These are phyloP conservation scores for Arabidopsis suecica DNA, from an alignment of 345 rosid species.

Conservation along the genomic window DNA sequence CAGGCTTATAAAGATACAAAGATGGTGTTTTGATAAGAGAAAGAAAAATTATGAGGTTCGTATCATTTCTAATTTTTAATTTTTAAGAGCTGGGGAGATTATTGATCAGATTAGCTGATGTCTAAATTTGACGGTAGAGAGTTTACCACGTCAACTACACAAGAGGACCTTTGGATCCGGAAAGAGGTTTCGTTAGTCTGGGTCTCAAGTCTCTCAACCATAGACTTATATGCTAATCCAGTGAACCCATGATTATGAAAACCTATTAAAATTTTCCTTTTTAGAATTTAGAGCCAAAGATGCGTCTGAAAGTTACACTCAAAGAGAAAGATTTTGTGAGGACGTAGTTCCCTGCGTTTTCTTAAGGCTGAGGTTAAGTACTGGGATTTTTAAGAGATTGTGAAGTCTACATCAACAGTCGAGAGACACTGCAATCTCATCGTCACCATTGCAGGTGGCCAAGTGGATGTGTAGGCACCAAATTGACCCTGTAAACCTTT, in stretches of 20 bases:
- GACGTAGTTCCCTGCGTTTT: constrained; percentile 21
- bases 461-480: constrained; percentile 25
- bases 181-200: no score
- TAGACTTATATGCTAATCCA: no score
- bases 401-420: constrained; percentile 33
- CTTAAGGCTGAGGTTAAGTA: constrained; percentile 37
- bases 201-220: no score
- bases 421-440: constrained; percentile 34
- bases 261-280: neutral
- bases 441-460: constrained; percentile 30
- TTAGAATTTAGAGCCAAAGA: neutral
- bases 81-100: neutral
- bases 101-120: constrained; percentile 3
- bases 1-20: constrained; percentile 28
- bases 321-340: constrained; percentile 19
- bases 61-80: constrained; percentile 3
- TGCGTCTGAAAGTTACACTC: constrained; percentile 5
- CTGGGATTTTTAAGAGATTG: constrained; percentile 29
- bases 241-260: neutral
- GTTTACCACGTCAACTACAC: constrained; percentile 8
- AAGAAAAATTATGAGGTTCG: constrained; percentile 14
- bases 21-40: constrained; percentile 18
- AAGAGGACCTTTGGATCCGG: no score
- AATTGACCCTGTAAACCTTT: neutral
- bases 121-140: constrained; percentile 21